Evolutionary conservation across 495 filamentous ascomycete genomes (phyloP).

Genomic region (Tetracladium setigerum): DNA sequence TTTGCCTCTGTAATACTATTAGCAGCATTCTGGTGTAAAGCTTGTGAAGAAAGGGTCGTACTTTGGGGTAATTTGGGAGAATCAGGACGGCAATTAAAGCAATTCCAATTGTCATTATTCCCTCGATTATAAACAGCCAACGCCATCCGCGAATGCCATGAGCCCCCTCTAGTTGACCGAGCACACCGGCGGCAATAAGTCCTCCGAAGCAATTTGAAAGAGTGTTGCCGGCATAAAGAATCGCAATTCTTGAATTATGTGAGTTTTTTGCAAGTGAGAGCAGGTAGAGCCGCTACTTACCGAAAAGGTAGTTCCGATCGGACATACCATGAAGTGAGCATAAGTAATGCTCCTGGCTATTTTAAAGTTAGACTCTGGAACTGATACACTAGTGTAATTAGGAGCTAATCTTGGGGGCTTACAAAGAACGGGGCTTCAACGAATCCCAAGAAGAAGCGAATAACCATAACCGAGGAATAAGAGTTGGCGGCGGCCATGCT

Average conservation of each 20-base stretch:
- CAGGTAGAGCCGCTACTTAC: conserved; percentile 6
- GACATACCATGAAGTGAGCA: conserved; percentile 21
- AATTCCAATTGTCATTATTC: conserved; percentile 38
- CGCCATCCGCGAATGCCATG: conserved; percentile 40
- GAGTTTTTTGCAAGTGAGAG: conserved; percentile 8
- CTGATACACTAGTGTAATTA: too few species aligned
- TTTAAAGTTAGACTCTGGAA: too few species aligned
- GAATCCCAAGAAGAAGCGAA: conserved; percentile 32
- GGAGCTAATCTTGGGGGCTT: too few species aligned
- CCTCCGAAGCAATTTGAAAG: too few species aligned
- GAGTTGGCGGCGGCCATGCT: conserved; percentile 38
- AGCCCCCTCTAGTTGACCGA: conserved; percentile 32
- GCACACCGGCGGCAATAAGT: conserved; percentile 34
- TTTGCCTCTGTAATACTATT: too few species aligned
- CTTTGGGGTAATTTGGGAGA: conserved; percentile 46
- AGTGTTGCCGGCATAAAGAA: conserved; percentile 43
- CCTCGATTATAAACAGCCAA: conserved; percentile 36
- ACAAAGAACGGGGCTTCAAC: conserved; percentile 33
- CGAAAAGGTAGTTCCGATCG: conserved; percentile 20
- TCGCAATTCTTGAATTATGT: too few species aligned
- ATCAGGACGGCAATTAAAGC: conserved; percentile 31
- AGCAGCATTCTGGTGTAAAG: too few species aligned
- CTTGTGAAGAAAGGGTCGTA: too few species aligned
- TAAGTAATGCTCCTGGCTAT: conserved; percentile 22
- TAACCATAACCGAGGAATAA: conserved; percentile 24